Evolutionary conservation across 441 rosid species (phyloP), one percentile per base, ranked within the genome.

Genomic region (Melastoma candidum): DNA sequence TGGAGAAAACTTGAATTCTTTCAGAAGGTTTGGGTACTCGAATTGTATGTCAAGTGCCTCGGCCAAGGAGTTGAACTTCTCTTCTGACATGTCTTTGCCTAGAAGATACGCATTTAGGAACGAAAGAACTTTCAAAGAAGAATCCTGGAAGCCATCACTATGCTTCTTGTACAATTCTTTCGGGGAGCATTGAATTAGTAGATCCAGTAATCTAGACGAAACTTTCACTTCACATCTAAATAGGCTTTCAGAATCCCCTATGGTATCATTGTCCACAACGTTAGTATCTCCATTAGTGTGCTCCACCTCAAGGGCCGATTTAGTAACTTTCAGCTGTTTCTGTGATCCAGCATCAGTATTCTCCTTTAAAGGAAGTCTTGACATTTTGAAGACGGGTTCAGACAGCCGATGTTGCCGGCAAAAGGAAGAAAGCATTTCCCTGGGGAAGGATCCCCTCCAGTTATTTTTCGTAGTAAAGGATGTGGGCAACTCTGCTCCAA

Each of bases 401-500:
- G 86, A 74, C 48, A 89, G 79, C 56, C 79, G 71, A 50, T 89
- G 93, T 76, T 73, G 87, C 66, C 87, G 90, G 77, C 99, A 93
- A 69, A 93, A 87, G 57, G 80, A 53, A 66, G 73, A 54, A 41
- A 89, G 76, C 52, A 84, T 75, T 66, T 93, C 99, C 76, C 77
- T 81, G 4, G 99, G 97, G 53, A 70, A 73, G 62, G 81, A 72
- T 59, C 96, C 96, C 63, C 83, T 83, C 99, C 99, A 93, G 56
- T 83, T 83, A 61, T 87, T 60, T 70, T 73, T 89, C 49, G 88
- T 74, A 11, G 95, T 86, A 66, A 71, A 87, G 36, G 71, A 61
- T 27, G 49, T 25, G 48, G 99, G 97, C 73, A 89, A 68, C 66
- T 84, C 85, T 14, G 95, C 80, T 5, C 77, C 71, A 59, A 89